Conservation (phyloP, 805 yeast genomes). For the Cyberlindnera mrakii region DNA sequence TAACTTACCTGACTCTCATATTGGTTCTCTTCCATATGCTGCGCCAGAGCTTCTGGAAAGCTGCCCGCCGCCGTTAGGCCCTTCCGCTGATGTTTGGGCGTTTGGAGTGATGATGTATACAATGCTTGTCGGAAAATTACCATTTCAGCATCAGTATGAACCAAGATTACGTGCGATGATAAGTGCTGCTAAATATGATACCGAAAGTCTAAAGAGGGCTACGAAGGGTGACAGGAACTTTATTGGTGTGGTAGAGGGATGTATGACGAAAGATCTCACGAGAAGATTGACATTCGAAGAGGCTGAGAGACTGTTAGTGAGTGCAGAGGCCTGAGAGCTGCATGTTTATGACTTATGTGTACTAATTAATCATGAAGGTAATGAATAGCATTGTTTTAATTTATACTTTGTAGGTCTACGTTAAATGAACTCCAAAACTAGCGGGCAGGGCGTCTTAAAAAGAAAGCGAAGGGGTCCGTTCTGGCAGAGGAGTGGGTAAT, state of each 20-base stretch:
- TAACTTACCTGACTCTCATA: constrained; percentile 52
- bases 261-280: constrained; percentile 46
- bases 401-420: too few species aligned
- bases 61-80: constrained; percentile 53
- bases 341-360: too few species aligned
- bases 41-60: constrained; percentile 77
- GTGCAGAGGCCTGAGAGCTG: background rate
- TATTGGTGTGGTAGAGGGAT: constrained; percentile 39
- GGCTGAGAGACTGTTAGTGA: constrained; percentile 20
- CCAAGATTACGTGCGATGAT: constrained; percentile 74
- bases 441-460: too few species aligned
- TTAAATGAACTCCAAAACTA: too few species aligned
- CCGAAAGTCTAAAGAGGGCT: constrained; percentile 36
- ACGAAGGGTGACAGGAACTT: constrained; percentile 26
- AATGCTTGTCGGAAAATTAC: constrained; percentile 66
- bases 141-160: constrained; percentile 80
- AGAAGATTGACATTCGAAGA: constrained; percentile 44
- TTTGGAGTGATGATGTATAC: constrained; percentile 75
- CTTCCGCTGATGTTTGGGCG: constrained; percentile 86
- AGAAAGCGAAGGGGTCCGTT: too few species aligned
- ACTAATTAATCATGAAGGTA: too few species aligned
- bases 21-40: constrained; percentile 90
- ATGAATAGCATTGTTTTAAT: too few species aligned
- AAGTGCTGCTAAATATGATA: constrained; percentile 55
- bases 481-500: too few species aligned